These are phyloP conservation scores for Cydonia oblonga DNA, from an alignment of 331 rosid genomes.

Conservation along the genomic window DNA sequence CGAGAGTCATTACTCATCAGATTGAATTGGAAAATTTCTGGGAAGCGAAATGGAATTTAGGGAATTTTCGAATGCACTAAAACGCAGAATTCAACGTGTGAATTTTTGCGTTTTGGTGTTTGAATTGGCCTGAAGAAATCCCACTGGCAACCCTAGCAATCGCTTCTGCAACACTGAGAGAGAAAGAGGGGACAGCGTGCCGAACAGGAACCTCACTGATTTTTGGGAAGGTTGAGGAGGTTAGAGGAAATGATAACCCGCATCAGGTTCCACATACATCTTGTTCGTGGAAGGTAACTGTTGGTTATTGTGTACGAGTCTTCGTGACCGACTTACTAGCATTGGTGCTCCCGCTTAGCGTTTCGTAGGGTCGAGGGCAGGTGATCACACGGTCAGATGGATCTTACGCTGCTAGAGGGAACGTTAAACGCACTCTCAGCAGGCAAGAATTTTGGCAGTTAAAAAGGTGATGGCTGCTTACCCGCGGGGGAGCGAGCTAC, in stretches of 20 bases:
- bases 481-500: background rate
- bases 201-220: constrained; percentile 22
- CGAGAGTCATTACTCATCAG: constrained; percentile 85
- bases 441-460: background rate
- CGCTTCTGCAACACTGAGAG: constrained; percentile 6
- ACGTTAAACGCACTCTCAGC: constrained; percentile 16
- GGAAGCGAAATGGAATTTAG: constrained; percentile 14
- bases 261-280: constrained; percentile 15
- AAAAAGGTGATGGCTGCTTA: background rate
- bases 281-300: background rate
- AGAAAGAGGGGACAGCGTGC: background rate
- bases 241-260: background rate
- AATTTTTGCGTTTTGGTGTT: background rate
- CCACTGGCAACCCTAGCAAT: constrained; percentile 59
- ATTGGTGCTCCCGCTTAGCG: background rate
- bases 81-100: constrained; percentile 14
- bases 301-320: background rate
- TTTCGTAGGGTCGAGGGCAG: constrained; percentile 2
- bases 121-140: background rate
- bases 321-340: background rate
- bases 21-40: constrained; percentile 20
- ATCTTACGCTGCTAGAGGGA: constrained; percentile 8
- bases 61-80: constrained; percentile 22
- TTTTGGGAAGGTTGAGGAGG: constrained; percentile 19
- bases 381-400: background rate